phyloP scores from a whole-genome alignment of 306 rosid species.

The Gleditsia sinensis region DNA sequence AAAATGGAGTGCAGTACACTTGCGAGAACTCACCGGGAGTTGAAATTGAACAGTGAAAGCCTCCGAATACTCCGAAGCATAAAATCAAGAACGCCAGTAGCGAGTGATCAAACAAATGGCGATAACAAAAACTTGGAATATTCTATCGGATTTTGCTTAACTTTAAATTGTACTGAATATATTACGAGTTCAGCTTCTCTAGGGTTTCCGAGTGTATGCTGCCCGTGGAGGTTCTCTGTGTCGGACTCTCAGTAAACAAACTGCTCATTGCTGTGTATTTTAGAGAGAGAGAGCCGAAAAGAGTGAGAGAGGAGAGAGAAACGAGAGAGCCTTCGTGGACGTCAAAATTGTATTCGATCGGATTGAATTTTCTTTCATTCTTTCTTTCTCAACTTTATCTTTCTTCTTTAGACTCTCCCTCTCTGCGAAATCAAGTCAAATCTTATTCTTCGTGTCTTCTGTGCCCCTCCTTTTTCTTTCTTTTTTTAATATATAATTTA shows the following conservation, averaged over 20 bases:
- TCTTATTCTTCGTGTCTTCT: slow-evolving; percentile 54
- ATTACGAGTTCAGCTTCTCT: slow-evolving; percentile 20
- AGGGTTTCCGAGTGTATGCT: slow-evolving; percentile 57
- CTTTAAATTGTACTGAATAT: neutral
- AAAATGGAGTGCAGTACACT: slow-evolving; percentile 28
- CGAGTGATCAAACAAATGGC: slow-evolving; percentile 33
- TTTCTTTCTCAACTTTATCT: slow-evolving; percentile 31
- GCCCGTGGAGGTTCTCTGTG: neutral
- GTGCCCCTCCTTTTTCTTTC: too few relatives aligned
- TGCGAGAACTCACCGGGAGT: slow-evolving; percentile 41
- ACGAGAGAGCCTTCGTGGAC: slow-evolving; percentile 73
- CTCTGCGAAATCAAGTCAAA: slow-evolving; percentile 66
- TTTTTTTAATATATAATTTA: too few relatives aligned
- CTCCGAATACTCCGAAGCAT: neutral
- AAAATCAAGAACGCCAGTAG: slow-evolving; percentile 14
- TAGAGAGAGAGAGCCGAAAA: slow-evolving; percentile 57
- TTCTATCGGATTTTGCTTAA: neutral
- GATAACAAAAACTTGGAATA: slow-evolving; percentile 29
- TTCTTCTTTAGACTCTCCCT: slow-evolving; percentile 24
- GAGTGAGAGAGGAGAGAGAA: slow-evolving; percentile 35
- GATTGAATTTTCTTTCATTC: slow-evolving; percentile 83
- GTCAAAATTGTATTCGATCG: slow-evolving; percentile 87
- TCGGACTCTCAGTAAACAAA: slow-evolving; percentile 37
- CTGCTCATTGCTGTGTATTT: slow-evolving; percentile 48
- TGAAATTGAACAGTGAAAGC: slow-evolving; percentile 43